Evolutionary conservation across 768 basidiomycete genomes (phyloP).

Genomic region (Pisolithus sp.): DNA sequence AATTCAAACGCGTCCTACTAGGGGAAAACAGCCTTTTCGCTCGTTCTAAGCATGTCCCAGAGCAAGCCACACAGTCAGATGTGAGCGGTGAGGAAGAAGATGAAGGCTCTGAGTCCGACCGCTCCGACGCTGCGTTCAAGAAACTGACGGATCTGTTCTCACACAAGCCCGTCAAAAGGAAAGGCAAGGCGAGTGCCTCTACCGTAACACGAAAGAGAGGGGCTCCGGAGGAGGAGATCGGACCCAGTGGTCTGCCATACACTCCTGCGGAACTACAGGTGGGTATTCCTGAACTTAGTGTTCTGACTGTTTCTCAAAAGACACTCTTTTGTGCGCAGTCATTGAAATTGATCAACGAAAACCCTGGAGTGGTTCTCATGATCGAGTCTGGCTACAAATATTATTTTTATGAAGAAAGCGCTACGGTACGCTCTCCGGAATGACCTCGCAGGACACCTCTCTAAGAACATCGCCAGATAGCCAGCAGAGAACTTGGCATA

Average conservation of each 20-base stretch:
- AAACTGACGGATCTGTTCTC: constrained; percentile 45
- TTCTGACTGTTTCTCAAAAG: background rate
- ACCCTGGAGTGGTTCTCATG: constrained; percentile 65
- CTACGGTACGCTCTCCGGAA: constrained; percentile 43
- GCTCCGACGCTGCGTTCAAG: constrained; percentile 42
- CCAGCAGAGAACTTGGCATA: constrained; percentile 73
- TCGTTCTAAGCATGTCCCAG: constrained; percentile 9
- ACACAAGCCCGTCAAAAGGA: constrained; percentile 28
- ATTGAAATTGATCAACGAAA: constrained; percentile 53
- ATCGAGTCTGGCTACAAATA: constrained; percentile 83
- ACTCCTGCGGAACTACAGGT: constrained; percentile 76
- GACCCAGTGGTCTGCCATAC: constrained; percentile 64
- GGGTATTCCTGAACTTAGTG: constrained; percentile 5
- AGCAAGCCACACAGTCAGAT: constrained; percentile 12
- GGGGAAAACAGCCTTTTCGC: constrained; percentile 37
- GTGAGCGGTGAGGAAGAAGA: constrained; percentile 20
- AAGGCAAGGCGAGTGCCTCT: constrained; percentile 28
- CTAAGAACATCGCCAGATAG: constrained; percentile 42
- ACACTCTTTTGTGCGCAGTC: constrained; percentile 11
- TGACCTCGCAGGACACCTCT: background rate
- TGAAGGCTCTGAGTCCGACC: constrained; percentile 29
- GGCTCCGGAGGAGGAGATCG: constrained; percentile 39
- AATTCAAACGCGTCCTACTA: constrained; percentile 50
- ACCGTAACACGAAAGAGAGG: constrained; percentile 28
- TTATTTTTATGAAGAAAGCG: constrained; percentile 79